Conservation (phyloP, 345 rosid genomes). For the Citrus medica region DNA sequence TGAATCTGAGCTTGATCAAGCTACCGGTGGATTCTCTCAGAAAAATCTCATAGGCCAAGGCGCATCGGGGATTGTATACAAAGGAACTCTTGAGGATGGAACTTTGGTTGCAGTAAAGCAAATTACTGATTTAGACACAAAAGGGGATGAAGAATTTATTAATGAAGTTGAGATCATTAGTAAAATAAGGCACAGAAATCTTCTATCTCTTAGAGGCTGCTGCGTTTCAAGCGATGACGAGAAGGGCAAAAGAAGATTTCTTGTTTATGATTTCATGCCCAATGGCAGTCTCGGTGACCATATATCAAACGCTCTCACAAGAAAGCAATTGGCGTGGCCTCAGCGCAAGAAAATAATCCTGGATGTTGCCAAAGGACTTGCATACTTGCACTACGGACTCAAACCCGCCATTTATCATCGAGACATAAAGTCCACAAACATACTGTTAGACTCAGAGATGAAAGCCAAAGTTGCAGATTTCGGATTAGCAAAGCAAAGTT, state of each 20-base stretch:
- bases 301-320: conserved; percentile 13
- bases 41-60: conserved; percentile 56
- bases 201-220: conserved; percentile 61
- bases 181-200: conserved; percentile 60
- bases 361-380: conserved; percentile 56
- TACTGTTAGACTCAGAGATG: conserved; percentile 47
- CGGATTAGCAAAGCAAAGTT: conserved; percentile 53
- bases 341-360: conserved; percentile 51
- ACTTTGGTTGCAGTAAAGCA: conserved; percentile 53
- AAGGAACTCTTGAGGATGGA: conserved; percentile 47
- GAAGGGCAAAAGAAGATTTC: conserved; percentile 41
- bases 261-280: conserved; percentile 59
- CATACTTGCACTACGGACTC: conserved; percentile 55
- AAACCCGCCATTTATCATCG: conserved; percentile 63
- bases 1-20: conserved; percentile 42
- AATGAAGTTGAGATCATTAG: conserved; percentile 69
- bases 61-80: conserved; percentile 43
- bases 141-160: conserved; percentile 52
- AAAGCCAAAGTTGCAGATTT: conserved; percentile 53
- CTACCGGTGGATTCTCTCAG: conserved; percentile 46
- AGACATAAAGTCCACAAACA: conserved; percentile 58
- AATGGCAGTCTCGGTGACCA: conserved; percentile 51
- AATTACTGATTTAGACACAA: conserved; percentile 38
- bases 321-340: conserved; percentile 46
- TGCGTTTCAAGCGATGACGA: conserved; percentile 49